Base-by-base conservation (phyloP, 1,284 basidiomycete species). In the Microbotryum scabiosae region DNA sequence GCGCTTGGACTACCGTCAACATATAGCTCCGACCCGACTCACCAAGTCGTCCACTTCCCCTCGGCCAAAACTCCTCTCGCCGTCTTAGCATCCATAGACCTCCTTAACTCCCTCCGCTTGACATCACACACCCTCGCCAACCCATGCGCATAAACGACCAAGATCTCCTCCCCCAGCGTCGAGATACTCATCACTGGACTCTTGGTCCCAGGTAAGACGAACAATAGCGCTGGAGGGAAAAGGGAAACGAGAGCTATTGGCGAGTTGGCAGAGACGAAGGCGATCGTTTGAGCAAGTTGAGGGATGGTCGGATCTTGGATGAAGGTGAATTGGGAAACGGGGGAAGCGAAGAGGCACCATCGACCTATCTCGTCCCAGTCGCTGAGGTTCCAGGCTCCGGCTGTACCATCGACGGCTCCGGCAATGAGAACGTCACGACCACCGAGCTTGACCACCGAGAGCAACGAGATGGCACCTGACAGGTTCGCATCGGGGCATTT, bases 71-170 rank as follows among this genome's bases (percentile, higher is more conserved):
- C 78, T 55, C 90, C 88, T 55, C 84, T 81, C 0, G 85, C 88
- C 70, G 88, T 90, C 48, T 86, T 85, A 2, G 80, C 71, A 4
- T 80, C 82, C 78, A 90, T 88, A 0, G 90, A 88, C 46, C 92
- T 79, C 78, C 90, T 82, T 69, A 97, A 86, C 72, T 96, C 91
- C 56, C 82, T 82, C 0, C 85, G 86, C 61, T 84, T 82, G n/a
- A 87, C 77, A 72, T 96, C 88, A 91, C 94, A 98, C 1, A 93
- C 76, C 32, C 94, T 79, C 3, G 88, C 87, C 59, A 86, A 83
- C 4, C 82, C 82, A 65, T 89, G 85, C 2, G 79, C 79, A 72
- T 96, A 97, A 1, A 86, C 77, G 7, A 94, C 76, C 52, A 96
- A 72, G 26, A 97, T 75, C 66, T 89, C 85, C 59, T 87, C 81